Base-by-base conservation (phyloP, 2,329 filamentous ascomycete genomes). In the Fusarium sp. region DNA sequence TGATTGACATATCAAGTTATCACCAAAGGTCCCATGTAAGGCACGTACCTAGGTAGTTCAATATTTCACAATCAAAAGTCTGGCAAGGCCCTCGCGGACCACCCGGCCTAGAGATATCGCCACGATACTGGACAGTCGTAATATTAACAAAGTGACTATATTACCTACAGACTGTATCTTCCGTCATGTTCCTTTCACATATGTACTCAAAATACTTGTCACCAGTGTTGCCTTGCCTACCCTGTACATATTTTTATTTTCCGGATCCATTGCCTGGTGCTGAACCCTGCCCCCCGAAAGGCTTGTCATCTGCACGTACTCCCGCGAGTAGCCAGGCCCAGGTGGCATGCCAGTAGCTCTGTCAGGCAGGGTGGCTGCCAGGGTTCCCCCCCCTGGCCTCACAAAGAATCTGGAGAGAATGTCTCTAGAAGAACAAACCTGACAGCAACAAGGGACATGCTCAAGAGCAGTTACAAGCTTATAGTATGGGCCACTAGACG, bases 251-350 rank as follows among this genome's bases (percentile, higher is more conserved):
- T 18, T 39, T 36, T 26, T 26, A 54, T 24, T 39, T 41, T 39
- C n/a, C 24, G 26, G 20, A 39, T n/a, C 24, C 20, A 55, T 26
- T 28, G 26, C 13, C 32, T 28, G 34, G 14, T 28, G 24, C 34
- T 55, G 34, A 55, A 55, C 51, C 51, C 51, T 55, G 51, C 24
- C 34, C 18, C 14, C 39, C 17, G 24, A 55, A 61, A 63, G 70
- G 70, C 71, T 71, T 74, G 70, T 63, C 66, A 48, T 56, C 60
- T 70, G 71, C 71, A 73, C 71, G 66, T 63, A 66, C 71, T 73
- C 71, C 71, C 71, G 71, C 24, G 47, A 51, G 39, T 47, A 66
- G 61, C 60, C 48, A 63, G 64, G 68, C 63, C 66, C 54, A 62
- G 65, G 68, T 64, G 57, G 52, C 70, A 62, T 66, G 17, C 22